Evolutionary conservation across 108 stramenopile species (phyloP).

Genomic region (Epithemia pelagica): DNA sequence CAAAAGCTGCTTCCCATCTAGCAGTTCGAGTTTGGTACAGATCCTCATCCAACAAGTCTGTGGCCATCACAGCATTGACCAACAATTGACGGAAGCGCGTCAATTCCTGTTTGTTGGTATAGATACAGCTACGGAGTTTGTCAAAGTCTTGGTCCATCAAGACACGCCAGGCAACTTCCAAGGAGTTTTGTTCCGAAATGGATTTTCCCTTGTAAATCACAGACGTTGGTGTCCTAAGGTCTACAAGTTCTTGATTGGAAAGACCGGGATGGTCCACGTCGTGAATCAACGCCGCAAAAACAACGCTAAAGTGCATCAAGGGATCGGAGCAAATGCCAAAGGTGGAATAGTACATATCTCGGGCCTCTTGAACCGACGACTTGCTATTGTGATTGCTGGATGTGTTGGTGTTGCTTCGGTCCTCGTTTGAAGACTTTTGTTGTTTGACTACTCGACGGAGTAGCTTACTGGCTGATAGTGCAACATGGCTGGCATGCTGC

Average conservation of each 20-base stretch:
- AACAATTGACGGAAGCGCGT: slow-evolving; percentile 22
- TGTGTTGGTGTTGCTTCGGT: neutral
- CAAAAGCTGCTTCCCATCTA: slow-evolving; percentile 28
- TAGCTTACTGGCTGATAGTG: slow-evolving; percentile 4
- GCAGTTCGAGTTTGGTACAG: slow-evolving; percentile 9
- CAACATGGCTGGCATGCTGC: slow-evolving; percentile 10
- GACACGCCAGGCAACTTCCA: slow-evolving; percentile 21
- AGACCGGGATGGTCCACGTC: slow-evolving; percentile 33
- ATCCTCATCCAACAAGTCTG: slow-evolving; percentile 26
- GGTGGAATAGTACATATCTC: slow-evolving; percentile 5
- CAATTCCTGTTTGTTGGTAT: slow-evolving; percentile 15
- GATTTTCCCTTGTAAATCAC: slow-evolving; percentile 16
- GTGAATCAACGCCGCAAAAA: slow-evolving; percentile 29
- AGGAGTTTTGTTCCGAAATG: slow-evolving; percentile 23
- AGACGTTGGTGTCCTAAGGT: slow-evolving; percentile 9
- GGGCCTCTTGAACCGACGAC: neutral
- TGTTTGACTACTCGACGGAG: slow-evolving; percentile 1
- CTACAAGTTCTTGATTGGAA: slow-evolving; percentile 19
- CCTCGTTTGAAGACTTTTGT: too few relatives aligned
- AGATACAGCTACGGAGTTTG: slow-evolving; percentile 15
- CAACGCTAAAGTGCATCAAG: slow-evolving; percentile 24
- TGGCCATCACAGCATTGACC: slow-evolving; percentile 26
- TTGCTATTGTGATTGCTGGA: neutral
- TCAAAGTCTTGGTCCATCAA: slow-evolving; percentile 20
- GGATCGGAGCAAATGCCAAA: slow-evolving; percentile 27